Evolutionary conservation across 2,329 filamentous ascomycete species (phyloP).

Genomic region (Sporothrix pallida): DNA sequence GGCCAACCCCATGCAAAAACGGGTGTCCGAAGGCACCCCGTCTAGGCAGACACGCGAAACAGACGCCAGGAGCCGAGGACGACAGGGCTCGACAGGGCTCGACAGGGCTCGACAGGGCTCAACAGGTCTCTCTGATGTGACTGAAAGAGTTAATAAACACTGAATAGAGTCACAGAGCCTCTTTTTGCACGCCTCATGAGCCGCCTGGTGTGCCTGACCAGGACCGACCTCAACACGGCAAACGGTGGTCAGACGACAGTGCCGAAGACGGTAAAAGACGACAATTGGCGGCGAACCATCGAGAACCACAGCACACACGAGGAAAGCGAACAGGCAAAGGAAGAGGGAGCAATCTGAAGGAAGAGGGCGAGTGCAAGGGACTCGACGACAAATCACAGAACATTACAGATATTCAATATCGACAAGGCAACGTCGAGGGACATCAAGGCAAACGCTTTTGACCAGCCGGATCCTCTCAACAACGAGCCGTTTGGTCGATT

Average conservation of each 20-base stretch:
- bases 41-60: constrained; percentile 26
- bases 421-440: background rate
- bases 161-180: background rate
- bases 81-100: background rate
- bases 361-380: background rate
- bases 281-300: background rate
- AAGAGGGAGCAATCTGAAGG: background rate
- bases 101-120: no score
- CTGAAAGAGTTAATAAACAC: background rate
- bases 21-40: constrained; percentile 12
- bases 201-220: constrained; percentile 23
- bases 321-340: background rate
- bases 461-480: constrained; percentile 21
- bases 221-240: constrained; percentile 17
- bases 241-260: constrained; percentile 19
- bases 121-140: background rate
- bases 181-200: background rate
- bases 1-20: background rate
- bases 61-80: constrained; percentile 15
- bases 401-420: background rate
- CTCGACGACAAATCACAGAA: constrained; percentile 11
- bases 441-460: constrained; percentile 10
- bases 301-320: background rate
- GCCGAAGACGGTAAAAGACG: background rate
- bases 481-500: constrained; percentile 19